Evolutionary conservation across 1,284 basidiomycete genomes (phyloP).

Genomic region (Meira nashicola): DNA sequence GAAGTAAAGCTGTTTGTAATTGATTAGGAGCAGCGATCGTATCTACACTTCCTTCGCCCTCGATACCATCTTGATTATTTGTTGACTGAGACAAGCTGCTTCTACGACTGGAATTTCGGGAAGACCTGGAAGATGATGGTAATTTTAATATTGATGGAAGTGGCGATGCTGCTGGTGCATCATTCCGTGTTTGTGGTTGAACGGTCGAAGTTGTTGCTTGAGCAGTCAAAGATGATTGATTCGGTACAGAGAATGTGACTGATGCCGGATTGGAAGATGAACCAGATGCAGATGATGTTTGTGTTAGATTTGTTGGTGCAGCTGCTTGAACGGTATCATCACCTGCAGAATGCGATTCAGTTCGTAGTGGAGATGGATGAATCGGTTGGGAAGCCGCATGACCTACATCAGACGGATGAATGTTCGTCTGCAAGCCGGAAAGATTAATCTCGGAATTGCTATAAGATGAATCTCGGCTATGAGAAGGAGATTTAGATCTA

Average conservation of each 20-base stretch:
- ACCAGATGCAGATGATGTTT: neutral
- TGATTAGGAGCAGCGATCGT: neutral
- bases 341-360: neutral
- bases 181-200: too few species aligned
- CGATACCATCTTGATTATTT: neutral
- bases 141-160: neutral
- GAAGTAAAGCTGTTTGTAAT: neutral
- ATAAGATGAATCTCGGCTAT: too few species aligned
- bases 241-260: slow-evolving; percentile 2
- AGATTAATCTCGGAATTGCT: too few species aligned
- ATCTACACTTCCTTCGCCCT: neutral
- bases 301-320: neutral
- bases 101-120: neutral
- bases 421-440: too few species aligned
- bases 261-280: neutral
- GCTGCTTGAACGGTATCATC: neutral
- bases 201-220: neutral
- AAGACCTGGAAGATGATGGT: neutral
- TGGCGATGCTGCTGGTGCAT: too few species aligned
- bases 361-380: neutral
- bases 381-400: neutral
- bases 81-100: neutral
- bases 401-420: too few species aligned
- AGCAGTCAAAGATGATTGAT: neutral
- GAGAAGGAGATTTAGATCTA: too few species aligned